Conservation (phyloP, 2,329 filamentous ascomycete species). For the Xylariomycetidae sp. region DNA sequence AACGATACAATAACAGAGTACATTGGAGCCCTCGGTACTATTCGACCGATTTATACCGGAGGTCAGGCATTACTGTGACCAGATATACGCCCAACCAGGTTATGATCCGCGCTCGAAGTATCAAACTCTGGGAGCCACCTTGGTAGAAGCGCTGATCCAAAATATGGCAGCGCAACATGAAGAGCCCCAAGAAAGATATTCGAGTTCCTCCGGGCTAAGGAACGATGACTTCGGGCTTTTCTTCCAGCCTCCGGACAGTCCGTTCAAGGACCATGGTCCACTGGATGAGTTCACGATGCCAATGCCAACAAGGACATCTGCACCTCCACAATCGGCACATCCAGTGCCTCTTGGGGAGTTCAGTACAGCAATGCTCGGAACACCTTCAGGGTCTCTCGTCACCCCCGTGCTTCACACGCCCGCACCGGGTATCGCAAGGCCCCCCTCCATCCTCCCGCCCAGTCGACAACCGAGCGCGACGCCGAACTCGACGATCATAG, state of each 20-base stretch:
- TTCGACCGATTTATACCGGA: conserved; percentile 36
- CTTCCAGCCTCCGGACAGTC: conserved; percentile 10
- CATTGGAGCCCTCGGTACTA: conserved; percentile 29
- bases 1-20: conserved; percentile 28
- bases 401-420: too few species aligned
- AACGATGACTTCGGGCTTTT: conserved; percentile 7
- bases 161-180: conserved; percentile 15
- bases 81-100: conserved; percentile 33
- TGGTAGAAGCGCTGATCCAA: conserved; percentile 35
- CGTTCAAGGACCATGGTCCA: background rate
- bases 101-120: conserved; percentile 33
- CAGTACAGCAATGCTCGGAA: too few species aligned
- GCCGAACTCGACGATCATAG: too few species aligned
- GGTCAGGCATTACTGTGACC: conserved; percentile 36
- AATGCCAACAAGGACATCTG: too few species aligned
- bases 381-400: too few species aligned
- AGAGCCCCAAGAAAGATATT: conserved; percentile 12
- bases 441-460: too few species aligned
- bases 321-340: too few species aligned
- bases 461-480: too few species aligned
- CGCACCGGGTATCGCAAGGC: too few species aligned
- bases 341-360: too few species aligned
- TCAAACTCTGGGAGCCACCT: conserved; percentile 33
- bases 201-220: background rate
- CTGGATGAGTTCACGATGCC: too few species aligned